Evolutionary conservation across 139 green algal species (phyloP).

Genomic region (Pseudopediastrum boryanum): DNA sequence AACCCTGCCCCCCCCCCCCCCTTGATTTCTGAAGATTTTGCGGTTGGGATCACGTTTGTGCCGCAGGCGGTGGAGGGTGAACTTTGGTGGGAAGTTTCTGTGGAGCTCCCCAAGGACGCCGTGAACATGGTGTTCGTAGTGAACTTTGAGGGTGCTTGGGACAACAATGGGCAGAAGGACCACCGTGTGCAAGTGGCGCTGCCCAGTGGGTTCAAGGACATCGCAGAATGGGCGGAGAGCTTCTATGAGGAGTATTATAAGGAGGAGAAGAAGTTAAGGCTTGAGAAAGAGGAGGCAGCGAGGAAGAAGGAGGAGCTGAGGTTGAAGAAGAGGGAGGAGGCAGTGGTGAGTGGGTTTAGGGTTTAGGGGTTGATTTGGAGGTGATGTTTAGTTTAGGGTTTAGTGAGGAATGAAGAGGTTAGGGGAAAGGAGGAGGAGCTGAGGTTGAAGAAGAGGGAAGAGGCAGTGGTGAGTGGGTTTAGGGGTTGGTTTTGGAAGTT

Average conservation of each 20-base stretch:
- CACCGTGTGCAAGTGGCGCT: conserved; percentile 29
- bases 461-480: conserved; percentile 44
- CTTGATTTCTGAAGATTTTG: background rate
- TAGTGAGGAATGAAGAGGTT: conserved; percentile 26
- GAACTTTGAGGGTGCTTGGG: conserved; percentile 72
- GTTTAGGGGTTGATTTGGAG: too few species aligned
- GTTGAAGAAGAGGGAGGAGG: conserved; percentile 39
- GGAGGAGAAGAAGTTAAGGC: conserved; percentile 31
- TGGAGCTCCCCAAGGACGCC: conserved; percentile 60
- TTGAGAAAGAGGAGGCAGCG: conserved; percentile 27
- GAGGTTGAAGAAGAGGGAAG: conserved; percentile 36
- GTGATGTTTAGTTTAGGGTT: too few species aligned
- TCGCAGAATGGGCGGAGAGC: conserved; percentile 40
- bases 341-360: conserved; percentile 45
- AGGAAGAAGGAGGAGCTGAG: conserved; percentile 17
- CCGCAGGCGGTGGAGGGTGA: conserved; percentile 27
- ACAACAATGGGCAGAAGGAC: conserved; percentile 78
- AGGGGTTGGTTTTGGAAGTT: too few species aligned
- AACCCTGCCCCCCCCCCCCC: background rate
- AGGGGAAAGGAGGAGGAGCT: conserved; percentile 20
- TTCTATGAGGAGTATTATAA: conserved; percentile 63
- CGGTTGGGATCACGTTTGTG: too few species aligned
- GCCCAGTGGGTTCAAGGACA: background rate
- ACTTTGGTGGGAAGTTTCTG: conserved; percentile 67
- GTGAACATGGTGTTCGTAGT: conserved; percentile 79